Base-by-base conservation (phyloP, 73 alveolate genomes). In the Stentor roeselii region DNA sequence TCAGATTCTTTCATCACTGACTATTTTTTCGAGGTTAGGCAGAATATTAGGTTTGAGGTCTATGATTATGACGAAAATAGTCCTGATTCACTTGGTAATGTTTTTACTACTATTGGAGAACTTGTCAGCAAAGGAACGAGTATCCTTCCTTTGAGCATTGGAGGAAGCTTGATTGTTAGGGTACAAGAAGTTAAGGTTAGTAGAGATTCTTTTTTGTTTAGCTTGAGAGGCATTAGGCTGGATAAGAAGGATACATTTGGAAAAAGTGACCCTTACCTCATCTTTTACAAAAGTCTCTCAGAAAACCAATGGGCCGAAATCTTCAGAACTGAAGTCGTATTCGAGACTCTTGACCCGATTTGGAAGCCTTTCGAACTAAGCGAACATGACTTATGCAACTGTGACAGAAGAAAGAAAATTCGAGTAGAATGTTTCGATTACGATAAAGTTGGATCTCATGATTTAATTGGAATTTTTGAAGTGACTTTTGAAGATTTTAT, bases 21-120 rank as follows among this genome's bases (percentile, higher is more conserved):
- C 84, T 96, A 92, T 86, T 88, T 85, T 50, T 96, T 96, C 88
- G 98, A 96, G 86, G 61, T 84, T 36, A 89, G 87, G 60, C 93
- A 96, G 84, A 84, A 82, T 31, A 3, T 96, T 3, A 90, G 41
- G 34, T 88, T 92, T 85, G 93, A 83, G 15, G 92, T 95, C 32
- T 75, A 75, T 60, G 98, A 93, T 80, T 36, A 82, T 60, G 97
- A 92, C 84, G 92, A 93, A 3, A 80, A 60, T n/a, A 42, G 83
- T 2, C 59, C 30, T 30, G 87, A 67, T 59, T 0, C 74, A 21
- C 15, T 58, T 58, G 74, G 74, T n/a, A 58, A n/a, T 21, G 15
- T 21, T 58, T n/a, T 21, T 1, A 58, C 74, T 21, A 58, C 74
- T 21, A n/a, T 58, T 2, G 74, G 74, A 2, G 15, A 58, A 1